These are phyloP conservation scores for Penicilliopsis zonata DNA, from an alignment of 495 filamentous ascomycete species.

Conservation along the genomic window DNA sequence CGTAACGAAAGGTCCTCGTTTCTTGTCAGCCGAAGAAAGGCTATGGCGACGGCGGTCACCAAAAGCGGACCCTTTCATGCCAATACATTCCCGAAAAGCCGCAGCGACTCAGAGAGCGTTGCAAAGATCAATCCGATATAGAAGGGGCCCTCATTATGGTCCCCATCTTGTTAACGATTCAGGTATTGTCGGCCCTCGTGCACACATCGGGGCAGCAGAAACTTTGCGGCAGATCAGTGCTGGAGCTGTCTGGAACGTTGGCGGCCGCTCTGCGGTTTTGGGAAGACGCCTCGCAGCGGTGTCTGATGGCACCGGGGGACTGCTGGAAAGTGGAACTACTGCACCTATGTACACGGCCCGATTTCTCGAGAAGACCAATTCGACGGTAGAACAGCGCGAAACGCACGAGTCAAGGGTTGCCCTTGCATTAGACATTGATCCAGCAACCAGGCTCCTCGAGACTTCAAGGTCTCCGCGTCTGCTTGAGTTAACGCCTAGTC, in stretches of 20 bases:
- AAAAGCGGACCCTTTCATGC: constrained; percentile 56
- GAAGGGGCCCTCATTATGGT: constrained; percentile 16
- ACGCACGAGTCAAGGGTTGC: constrained; percentile 70
- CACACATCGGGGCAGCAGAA: constrained; percentile 3
- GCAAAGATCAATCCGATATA: constrained; percentile 8
- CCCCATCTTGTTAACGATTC: constrained; percentile 24
- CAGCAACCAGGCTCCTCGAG: constrained; percentile 44
- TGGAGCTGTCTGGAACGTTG: constrained; percentile 73
- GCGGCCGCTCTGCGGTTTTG: constrained; percentile 45
- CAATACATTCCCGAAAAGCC: constrained; percentile 7
- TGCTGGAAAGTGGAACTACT: constrained; percentile 57
- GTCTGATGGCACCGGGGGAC: constrained; percentile 47
- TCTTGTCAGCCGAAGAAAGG: constrained; percentile 49
- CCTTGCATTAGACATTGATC: constrained; percentile 72
- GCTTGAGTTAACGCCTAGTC: constrained; percentile 10
- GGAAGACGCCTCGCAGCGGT: constrained; percentile 32
- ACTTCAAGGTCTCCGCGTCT: constrained; percentile 13
- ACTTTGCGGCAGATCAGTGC: constrained; percentile 39
- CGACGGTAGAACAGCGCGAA: constrained; percentile 42
- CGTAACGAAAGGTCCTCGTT: constrained; percentile 47
- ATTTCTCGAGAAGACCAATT: constrained; percentile 45
- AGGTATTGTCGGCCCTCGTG: constrained; percentile 4
- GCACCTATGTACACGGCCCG: constrained; percentile 62
- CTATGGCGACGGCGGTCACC: constrained; percentile 43
- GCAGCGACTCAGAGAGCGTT: constrained; percentile 11